Evolutionary conservation across 805 yeast genomes (phyloP), one percentile per base, ranked within the genome.

Genomic region (Lipomyces yamadae): DNA sequence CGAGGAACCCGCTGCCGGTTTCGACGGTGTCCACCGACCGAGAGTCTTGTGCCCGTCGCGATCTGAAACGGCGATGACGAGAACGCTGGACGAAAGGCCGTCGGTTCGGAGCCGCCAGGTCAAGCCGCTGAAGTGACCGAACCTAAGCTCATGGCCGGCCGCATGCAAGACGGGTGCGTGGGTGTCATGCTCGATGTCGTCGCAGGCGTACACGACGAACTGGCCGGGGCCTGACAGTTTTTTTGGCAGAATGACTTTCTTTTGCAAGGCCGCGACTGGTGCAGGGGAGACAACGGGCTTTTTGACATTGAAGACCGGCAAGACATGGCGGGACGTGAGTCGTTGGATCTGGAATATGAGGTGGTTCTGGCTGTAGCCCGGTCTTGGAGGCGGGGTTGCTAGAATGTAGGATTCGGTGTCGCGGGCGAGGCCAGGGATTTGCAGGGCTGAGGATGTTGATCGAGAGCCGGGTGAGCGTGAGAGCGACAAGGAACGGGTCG

Each of bases 201-300:
- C 55, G 55, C 32, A 52, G 4, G 30, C 4, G 55, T 52, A 32
- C 33, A 52, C 55, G 55, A 87, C 80, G 63, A 86, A 86, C 0
- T 91, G 85, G 29, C 87, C 85, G 71, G 86, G 24, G 1, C 24
- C 90, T 0, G 97, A 86, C 45, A 85, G 79, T 67, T 83, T 84
- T 11, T 86, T 84, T 63, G 94, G 82, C 74, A 90, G 92, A 2
- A 86, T 81, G 7, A 24, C 32, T 52, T 52, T 52, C 55, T 52
- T 52, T 5, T 52, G 33, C 34, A 52, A 52, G 10, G 34, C 55
- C 32, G 55, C 55, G 35, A 52, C 34, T 7, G 58, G 37, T 18
- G 48, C 24, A 8, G 58, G 48, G 24, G 57, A 33, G 13, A 39
- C 15, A 18, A 34, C 33, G 2, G 56, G 54, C 15, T 53, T 50